A percentile compares a stretch with the other conserved stretches of the same genome.
Evolutionary conservation across 371 early-diverging fungal species (phyloP).

Genomic region (Mortierella sp.): DNA sequence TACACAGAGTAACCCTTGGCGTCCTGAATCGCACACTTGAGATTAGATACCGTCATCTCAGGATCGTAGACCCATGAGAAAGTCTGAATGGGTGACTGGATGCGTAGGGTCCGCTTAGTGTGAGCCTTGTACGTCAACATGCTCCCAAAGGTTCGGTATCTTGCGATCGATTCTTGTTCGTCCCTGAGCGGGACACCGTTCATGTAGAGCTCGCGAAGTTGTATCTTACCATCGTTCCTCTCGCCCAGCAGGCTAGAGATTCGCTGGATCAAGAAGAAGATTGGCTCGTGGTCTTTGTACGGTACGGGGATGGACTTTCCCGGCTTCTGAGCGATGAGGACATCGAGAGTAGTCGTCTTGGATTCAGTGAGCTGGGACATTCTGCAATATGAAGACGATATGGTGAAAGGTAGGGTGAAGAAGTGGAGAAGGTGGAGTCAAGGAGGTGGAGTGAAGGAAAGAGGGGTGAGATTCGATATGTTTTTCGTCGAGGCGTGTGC

Average conservation of each 20-base stretch:
- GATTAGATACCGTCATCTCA: slow-evolving; percentile 74
- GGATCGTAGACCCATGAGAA: slow-evolving; percentile 53
- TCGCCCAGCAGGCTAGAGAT: background rate
- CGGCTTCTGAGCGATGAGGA: slow-evolving; percentile 7
- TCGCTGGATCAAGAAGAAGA: slow-evolving; percentile 8
- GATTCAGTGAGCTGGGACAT: too few relatives aligned
- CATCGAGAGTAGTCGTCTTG: background rate
- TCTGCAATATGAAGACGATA: background rate
- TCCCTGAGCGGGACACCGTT: background rate
- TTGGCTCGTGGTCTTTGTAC: background rate
- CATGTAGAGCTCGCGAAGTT: background rate
- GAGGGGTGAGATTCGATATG: too few relatives aligned
- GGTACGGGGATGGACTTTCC: slow-evolving; percentile 5
- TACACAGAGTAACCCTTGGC: slow-evolving; percentile 47
- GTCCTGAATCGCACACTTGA: slow-evolving; percentile 75
- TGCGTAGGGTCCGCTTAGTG: background rate
- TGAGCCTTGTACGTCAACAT: background rate
- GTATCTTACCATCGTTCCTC: background rate
- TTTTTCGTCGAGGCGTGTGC: too few relatives aligned
- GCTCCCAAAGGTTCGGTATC: slow-evolving; percentile 6
- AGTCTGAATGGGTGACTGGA: background rate
- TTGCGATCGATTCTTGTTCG: background rate
- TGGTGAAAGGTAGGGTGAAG: background rate
- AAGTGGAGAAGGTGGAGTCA: too few relatives aligned
- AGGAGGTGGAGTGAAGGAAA: too few relatives aligned